Conservation (phyloP, 2,329 filamentous ascomycete genomes). For the Claviceps africana region DNA sequence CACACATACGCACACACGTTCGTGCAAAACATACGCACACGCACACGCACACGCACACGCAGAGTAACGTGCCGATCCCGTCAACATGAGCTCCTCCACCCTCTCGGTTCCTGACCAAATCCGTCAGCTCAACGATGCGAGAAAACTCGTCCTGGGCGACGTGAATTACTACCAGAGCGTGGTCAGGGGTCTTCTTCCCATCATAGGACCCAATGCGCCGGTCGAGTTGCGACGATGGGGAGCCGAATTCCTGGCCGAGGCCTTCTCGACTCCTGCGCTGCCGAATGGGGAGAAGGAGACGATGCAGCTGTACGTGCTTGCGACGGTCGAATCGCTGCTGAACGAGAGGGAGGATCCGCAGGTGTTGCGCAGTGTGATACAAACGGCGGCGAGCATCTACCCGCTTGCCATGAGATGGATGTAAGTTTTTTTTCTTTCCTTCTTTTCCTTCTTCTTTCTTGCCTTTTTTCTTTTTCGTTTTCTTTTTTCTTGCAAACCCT, state of each 20-base stretch:
- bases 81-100: constrained; percentile 34
- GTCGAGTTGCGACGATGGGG: constrained; percentile 90
- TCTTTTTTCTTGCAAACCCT: too few relatives aligned
- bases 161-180: constrained; percentile 82
- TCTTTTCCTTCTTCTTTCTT: too few relatives aligned
- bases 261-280: constrained; percentile 84
- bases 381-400: constrained; percentile 85
- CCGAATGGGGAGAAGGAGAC: constrained; percentile 65
- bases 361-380: constrained; percentile 75
- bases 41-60: not conserved
- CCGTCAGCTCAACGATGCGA: constrained; percentile 76
- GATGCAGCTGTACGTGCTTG: constrained; percentile 62
- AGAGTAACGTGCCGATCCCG: constrained; percentile 8
- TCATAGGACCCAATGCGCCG: constrained; percentile 61
- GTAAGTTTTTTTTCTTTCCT: constrained; percentile 47
- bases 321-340: constrained; percentile 57
- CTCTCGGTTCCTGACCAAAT: constrained; percentile 61
- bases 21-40: not conserved
- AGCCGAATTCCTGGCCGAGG: constrained; percentile 87
- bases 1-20: not conserved
- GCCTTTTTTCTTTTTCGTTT: too few relatives aligned
- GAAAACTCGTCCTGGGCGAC: constrained; percentile 77
- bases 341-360: constrained; percentile 61
- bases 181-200: constrained; percentile 82
- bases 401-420: constrained; percentile 84